Evolutionary conservation across 352 stramenopile species (phyloP).

Genomic region (Pythium scleroteichum): DNA sequence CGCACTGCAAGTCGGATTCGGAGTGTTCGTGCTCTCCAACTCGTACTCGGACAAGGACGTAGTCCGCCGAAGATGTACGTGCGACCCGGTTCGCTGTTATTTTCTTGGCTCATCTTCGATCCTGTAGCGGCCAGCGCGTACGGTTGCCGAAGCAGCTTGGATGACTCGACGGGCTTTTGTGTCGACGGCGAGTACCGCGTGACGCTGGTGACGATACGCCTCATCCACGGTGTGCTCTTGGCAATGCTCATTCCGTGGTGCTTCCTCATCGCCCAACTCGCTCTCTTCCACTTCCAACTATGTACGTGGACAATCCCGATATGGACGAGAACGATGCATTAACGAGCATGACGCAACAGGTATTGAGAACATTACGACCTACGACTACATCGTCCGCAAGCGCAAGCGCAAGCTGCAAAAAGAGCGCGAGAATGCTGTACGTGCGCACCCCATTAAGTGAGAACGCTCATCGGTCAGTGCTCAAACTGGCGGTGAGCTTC

Average conservation of each 20-base stretch:
- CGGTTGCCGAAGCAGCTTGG: conserved; percentile 45
- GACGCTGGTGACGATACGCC: conserved; percentile 54
- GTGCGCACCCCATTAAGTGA: conserved; percentile 57
- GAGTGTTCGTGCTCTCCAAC: conserved; percentile 56
- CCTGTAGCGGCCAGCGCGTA: conserved; percentile 61
- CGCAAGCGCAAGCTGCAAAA: conserved; percentile 73
- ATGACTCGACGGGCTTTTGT: conserved; percentile 50
- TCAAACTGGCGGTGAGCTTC: conserved; percentile 25
- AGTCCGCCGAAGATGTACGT: conserved; percentile 41
- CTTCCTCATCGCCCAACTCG: conserved; percentile 78
- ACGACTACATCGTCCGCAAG: conserved; percentile 87
- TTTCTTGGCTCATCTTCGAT: neutral
- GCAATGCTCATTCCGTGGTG: conserved; percentile 71
- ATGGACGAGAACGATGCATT: conserved; percentile 6
- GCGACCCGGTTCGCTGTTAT: neutral
- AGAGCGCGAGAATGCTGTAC: conserved; percentile 63
- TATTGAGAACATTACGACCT: conserved; percentile 82
- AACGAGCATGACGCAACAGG: conserved; percentile 32
- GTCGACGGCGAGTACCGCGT: conserved; percentile 52
- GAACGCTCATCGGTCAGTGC: conserved; percentile 23
- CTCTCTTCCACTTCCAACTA: conserved; percentile 82
- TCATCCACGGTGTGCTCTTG: conserved; percentile 67
- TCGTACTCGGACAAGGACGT: conserved; percentile 47
- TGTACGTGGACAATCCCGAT: conserved; percentile 44
- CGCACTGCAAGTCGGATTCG: conserved; percentile 68